Percentiles rank a stretch among this genome's conserved stretches.
phyloP scores from a whole-genome alignment of 768 basidiomycete species.

The Leccinum truebloodii region DNA sequence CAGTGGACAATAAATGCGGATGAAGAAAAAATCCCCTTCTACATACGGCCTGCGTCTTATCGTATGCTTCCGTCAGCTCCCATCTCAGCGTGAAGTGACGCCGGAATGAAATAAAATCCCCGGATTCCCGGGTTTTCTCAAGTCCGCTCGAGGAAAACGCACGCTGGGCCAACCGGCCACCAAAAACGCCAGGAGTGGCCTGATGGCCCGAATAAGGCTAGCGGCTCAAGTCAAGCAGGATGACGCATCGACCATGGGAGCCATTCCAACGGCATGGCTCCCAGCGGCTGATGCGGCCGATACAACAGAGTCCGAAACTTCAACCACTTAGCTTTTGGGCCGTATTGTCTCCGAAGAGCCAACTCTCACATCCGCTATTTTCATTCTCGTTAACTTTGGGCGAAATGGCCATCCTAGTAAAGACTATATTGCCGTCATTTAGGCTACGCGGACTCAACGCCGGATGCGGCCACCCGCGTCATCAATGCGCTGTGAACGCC shows the following conservation, averaged over 20 bases:
- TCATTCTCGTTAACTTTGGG: conserved; percentile 6
- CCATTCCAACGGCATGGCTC: conserved; percentile 12
- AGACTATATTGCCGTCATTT: conserved; percentile 7
- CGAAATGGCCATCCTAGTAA: not conserved
- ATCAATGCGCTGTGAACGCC: not conserved
- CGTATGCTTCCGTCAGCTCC: conserved; percentile 12
- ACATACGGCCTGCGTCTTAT: conserved; percentile 24
- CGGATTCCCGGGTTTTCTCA: conserved; percentile 16
- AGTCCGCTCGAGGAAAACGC: conserved; percentile 12
- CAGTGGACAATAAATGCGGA: not conserved
- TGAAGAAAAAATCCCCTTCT: conserved; percentile 8
- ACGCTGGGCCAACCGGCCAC: not conserved
- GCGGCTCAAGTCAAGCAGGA: conserved; percentile 6
- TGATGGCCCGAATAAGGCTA: conserved; percentile 9
- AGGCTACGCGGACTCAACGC: conserved; percentile 7
- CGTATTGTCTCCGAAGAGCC: conserved; percentile 12
- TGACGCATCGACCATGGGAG: conserved; percentile 23
- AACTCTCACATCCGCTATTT: conserved; percentile 33
- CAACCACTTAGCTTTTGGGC: conserved; percentile 6
- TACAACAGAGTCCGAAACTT: conserved; percentile 27
- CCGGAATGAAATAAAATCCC: conserved; percentile 16
- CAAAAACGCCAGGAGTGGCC: conserved; percentile 10
- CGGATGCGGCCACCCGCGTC: conserved; percentile 18
- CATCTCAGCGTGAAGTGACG: conserved; percentile 14
- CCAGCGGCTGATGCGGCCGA: conserved; percentile 21